Evolutionary conservation across 805 yeast species (phyloP), one percentile per base, ranked within the genome.

Genomic region (Barnettozyma pratensis): DNA sequence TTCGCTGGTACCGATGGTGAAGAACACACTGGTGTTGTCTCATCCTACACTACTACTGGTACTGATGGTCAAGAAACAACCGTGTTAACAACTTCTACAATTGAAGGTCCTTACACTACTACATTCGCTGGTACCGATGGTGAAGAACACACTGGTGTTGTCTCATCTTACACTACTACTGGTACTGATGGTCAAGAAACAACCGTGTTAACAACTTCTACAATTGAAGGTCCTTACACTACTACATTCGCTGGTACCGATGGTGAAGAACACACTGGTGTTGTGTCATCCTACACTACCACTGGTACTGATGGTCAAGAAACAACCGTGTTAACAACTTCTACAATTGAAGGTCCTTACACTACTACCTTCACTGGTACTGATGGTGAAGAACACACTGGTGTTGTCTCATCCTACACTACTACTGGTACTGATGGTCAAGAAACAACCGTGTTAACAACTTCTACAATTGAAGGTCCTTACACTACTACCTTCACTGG

Each of bases 401-500:
- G 42, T 39, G 31, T 44, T 7, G 42, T 39, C 7, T 30, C 38
- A 11, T 36, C 5, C 29, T 45, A 30, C 44, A n/a, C 48, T 10
- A 35, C 44, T 2, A 37, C 44, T n/a, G 27, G 12, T 19, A 14
- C 41, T 10, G 41, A 29, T 7, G 48, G 48, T 25, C 6, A 34
- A 12, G 10, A 30, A 6, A 26, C 26, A 7, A 30, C 44, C 28
- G 44, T 39, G 28, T 6, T 34, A 9, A 36, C 48, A 19, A 45
- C 48, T 9, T 19, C 31, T 7, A 6, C 29, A 7, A 7, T 28
- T 30, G 36, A 31, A 19, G 29, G 12, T 28, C 42, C 49, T 32
- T 42, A 46, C 41, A 47, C 49, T 27, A 42, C 46, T 8, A 47
- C 49, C 26, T 42, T 38, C 35, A 39, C 46, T 28, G 40, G 31